These are phyloP conservation scores for Penicillium sp. DNA, from an alignment of 2,329 filamentous ascomycete species.

Conservation along the genomic window DNA sequence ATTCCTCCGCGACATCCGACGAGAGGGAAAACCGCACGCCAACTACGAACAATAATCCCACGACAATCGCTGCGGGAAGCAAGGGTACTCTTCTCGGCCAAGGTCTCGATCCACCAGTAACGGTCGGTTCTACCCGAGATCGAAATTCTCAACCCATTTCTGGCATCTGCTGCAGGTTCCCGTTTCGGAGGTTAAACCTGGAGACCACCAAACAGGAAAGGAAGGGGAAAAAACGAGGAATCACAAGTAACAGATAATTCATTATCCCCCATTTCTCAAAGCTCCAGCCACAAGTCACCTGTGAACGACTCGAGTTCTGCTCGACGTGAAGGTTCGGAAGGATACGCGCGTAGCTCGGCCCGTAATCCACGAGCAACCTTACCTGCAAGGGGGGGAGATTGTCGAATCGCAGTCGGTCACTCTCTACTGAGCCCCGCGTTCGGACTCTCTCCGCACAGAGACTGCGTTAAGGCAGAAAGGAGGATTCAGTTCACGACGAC, in stretches of 20 bases:
- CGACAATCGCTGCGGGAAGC: background rate
- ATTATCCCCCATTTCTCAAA: background rate
- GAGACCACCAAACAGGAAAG: background rate
- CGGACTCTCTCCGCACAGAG: background rate
- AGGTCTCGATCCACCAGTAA: background rate
- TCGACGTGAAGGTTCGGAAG: too few relatives aligned
- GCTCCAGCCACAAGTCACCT: constrained; percentile 6
- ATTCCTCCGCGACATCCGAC: constrained; percentile 7
- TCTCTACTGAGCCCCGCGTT: too few relatives aligned
- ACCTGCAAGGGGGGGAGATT: background rate
- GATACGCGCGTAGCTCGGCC: background rate
- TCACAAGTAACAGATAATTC: background rate
- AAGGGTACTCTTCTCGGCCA: background rate
- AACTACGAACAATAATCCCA: background rate
- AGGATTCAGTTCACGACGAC: too few relatives aligned
- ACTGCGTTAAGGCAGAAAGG: too few relatives aligned
- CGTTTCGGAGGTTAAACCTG: background rate
- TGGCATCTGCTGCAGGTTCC: background rate
- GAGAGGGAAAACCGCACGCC: too few relatives aligned
- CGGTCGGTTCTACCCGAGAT: background rate
- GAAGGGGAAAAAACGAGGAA: background rate
- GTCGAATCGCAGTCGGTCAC: background rate
- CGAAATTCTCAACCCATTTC: background rate
- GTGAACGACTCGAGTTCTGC: background rate
- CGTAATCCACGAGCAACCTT: background rate